A percentile compares a stretch with the other conserved stretches of the same genome.
Evolutionary conservation across 163 green algal species (phyloP).

Genomic region (Scenedesmus sp.): DNA sequence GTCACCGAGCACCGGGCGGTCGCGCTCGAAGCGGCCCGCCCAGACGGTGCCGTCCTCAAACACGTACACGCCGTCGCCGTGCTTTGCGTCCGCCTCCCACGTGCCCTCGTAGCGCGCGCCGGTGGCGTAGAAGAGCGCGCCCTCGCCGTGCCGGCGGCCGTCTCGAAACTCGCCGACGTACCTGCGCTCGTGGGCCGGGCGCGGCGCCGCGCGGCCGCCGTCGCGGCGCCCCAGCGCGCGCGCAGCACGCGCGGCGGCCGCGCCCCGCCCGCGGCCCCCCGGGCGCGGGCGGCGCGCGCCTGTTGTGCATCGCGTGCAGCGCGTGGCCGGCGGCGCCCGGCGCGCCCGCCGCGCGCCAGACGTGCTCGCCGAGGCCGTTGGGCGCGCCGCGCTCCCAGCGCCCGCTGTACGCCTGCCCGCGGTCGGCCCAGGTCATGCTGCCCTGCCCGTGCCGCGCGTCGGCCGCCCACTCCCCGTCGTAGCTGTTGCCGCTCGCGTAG

Average conservation of each 20-base stretch:
- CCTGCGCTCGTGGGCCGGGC: conserved; percentile 33
- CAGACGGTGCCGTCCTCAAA: conserved; percentile 77
- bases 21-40: conserved; percentile 61
- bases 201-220: no score
- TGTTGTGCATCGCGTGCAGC: conserved; percentile 75
- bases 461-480: conserved; percentile 63
- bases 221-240: no score
- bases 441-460: conserved; percentile 71
- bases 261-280: no score
- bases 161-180: conserved; percentile 75
- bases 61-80: conserved; percentile 69
- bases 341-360: conserved; percentile 56
- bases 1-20: conserved; percentile 56
- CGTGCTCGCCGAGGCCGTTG: conserved; percentile 72
- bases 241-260: no score
- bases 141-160: conserved; percentile 69
- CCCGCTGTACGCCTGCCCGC: conserved; percentile 63
- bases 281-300: conserved; percentile 46
- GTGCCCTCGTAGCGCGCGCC: conserved; percentile 73
- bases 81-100: conserved; percentile 68
- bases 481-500: conserved; percentile 72
- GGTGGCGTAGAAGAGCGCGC: conserved; percentile 76
- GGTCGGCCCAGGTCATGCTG: conserved; percentile 68
- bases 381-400: conserved; percentile 65
- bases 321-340: conserved; percentile 52